Evolutionary conservation across 345 rosid species (phyloP), one percentile per base, ranked within the genome.

Genomic region (Trapa incisa): DNA sequence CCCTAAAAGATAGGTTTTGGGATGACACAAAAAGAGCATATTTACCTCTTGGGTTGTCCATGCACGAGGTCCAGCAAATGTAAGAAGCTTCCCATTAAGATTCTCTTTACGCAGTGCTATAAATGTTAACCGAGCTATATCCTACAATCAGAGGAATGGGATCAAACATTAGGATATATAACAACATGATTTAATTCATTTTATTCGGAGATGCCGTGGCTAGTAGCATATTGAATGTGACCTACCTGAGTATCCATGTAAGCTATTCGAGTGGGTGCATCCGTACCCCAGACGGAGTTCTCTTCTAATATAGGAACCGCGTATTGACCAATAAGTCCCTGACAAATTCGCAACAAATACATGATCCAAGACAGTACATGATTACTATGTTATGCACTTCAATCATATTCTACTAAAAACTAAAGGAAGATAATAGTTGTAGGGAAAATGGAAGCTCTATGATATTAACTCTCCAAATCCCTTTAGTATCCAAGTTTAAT

Each of bases 251-350:
- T 94, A 73, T 94, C 98, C 99, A 94, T 91, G 75, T 94, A 94
- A 57, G 99, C 97, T 54, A 90, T 87, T 80, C 96, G 84, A 1
- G 97, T 91, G 16, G 91, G 97, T 50, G 99, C 99, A 80, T 94
- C 97, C 0, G 99, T 94, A 75, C 99, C 99, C 97, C 99, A 94
- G 62, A 94, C 97, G 17, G 99, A 88, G 73, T 94, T 87, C 37
- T 94, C 99, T 80, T 91, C 99, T 32, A 87, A 79, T 72, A 94
- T 85, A 29, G 99, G 99, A 16, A 90, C 96, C 37, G 99, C 96
- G 78, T 94, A 94, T 74, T 94, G 99, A 75, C 96, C 96, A 36
- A 94, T 88, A 62, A 94, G 85, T 58, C 99, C 99, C 96, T 88
- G 76, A 35, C 67, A 65, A 61, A 36, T 67, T 22, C 0, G 48